phyloP scores from a whole-genome alignment of 2,329 filamentous ascomycete genomes.

The Colletotrichum abscissum region DNA sequence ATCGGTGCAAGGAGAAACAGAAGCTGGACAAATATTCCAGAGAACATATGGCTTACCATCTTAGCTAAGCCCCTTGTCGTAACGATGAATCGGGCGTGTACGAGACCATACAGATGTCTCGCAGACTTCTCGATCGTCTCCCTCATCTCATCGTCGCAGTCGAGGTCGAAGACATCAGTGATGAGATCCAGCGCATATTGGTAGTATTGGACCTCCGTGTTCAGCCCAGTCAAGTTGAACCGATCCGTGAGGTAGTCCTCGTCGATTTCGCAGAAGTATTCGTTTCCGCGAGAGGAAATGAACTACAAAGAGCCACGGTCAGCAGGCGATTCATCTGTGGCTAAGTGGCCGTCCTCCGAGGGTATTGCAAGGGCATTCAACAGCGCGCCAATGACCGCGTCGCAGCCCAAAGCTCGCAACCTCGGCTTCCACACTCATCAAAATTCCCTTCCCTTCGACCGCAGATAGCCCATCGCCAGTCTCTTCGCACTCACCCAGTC shows the following conservation, averaged over 20 bases:
- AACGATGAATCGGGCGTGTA: constrained; percentile 96
- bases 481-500: constrained; percentile 84
- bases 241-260: constrained; percentile 98
- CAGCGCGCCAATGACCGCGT: background rate
- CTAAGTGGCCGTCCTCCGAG: background rate
- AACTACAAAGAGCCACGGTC: constrained; percentile 70
- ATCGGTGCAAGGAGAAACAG: background rate
- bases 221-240: constrained; percentile 97
- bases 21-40: constrained; percentile 6
- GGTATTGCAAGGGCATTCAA: background rate
- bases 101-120: constrained; percentile 92
- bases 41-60: constrained; percentile 74
- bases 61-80: constrained; percentile 94
- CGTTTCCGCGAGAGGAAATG: constrained; percentile 96
- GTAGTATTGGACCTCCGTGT: constrained; percentile 98
- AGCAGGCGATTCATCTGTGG: background rate
- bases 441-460: background rate
- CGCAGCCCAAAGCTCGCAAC: background rate
- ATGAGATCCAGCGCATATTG: constrained; percentile 98
- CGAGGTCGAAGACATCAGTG: constrained; percentile 97
- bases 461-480: background rate
- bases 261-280: constrained; percentile 99
- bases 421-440: background rate
- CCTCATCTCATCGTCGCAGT: constrained; percentile 98
- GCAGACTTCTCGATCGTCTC: constrained; percentile 98